phyloP scores from a whole-genome alignment of 1,139 yeast genomes.

The Geotrichum candidum region DNA sequence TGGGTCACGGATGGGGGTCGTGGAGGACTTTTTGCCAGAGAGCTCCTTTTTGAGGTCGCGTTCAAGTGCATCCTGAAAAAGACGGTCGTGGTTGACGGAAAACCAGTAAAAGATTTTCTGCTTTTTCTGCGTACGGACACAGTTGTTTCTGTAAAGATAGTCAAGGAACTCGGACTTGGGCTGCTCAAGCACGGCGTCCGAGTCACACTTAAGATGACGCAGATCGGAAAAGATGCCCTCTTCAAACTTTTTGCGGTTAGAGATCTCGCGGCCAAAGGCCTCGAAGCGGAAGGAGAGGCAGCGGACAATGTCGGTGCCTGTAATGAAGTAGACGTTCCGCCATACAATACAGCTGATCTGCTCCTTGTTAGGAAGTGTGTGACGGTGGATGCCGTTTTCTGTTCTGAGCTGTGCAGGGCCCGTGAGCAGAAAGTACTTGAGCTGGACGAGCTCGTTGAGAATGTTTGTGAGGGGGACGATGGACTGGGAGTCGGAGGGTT shows the following conservation, averaged over 20 bases:
- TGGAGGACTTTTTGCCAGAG: constrained; percentile 34
- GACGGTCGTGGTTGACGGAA: constrained; percentile 87
- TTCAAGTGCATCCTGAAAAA: constrained; percentile 91
- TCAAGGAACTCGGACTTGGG: constrained; percentile 85
- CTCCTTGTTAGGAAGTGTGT: constrained; percentile 80
- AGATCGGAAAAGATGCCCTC: constrained; percentile 93
- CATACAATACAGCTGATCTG: constrained; percentile 88
- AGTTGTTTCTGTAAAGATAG: constrained; percentile 76
- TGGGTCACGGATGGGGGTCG: constrained; percentile 40
- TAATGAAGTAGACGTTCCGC: constrained; percentile 83
- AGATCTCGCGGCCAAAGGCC: constrained; percentile 79
- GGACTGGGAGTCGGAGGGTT: constrained; percentile 1
- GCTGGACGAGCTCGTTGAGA: constrained; percentile 14
- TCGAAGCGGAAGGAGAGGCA: constrained; percentile 84
- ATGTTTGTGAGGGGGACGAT: constrained; percentile 13
- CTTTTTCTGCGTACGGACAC: constrained; percentile 90
- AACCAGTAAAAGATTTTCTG: constrained; percentile 98
- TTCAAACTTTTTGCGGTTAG: constrained; percentile 89
- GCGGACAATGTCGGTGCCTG: constrained; percentile 94
- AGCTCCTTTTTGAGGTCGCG: constrained; percentile 80
- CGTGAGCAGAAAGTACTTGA: constrained; percentile 17
- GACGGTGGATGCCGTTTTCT: constrained; percentile 16
- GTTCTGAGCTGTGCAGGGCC: constrained; percentile 16
- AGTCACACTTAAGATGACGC: constrained; percentile 78
- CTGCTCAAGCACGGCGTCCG: constrained; percentile 81